Evolutionary conservation across 257 asterid genomes (phyloP).

Genomic region (Fraxinus pennsylvanica): DNA sequence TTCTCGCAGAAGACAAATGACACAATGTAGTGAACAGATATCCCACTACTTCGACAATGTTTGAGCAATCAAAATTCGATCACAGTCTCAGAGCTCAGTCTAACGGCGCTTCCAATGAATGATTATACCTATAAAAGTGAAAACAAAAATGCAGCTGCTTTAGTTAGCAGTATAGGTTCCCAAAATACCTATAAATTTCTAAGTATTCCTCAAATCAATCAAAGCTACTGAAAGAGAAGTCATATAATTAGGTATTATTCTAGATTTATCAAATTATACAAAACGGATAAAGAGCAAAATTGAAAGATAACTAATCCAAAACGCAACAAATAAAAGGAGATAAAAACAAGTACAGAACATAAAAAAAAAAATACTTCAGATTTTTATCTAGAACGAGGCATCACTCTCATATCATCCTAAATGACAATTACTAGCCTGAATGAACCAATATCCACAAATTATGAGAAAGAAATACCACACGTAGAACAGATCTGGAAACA

Average conservation of each 20-base stretch:
- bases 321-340: background rate
- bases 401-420: background rate
- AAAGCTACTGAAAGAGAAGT: background rate
- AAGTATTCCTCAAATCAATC: background rate
- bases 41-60: conserved; percentile 10
- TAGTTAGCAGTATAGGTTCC: background rate
- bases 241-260: background rate
- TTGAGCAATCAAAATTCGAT: background rate
- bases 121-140: conserved; percentile 34
- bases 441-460: conserved; percentile 1
- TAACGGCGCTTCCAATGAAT: conserved; percentile 17
- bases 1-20: conserved; percentile 27
- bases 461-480: conserved; percentile 19
- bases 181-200: background rate
- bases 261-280: background rate
- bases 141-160: conserved; percentile 11
- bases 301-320: background rate
- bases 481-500: conserved; percentile 46
- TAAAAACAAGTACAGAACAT: background rate
- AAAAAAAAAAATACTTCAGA: background rate
- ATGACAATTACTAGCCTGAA: background rate
- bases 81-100: conserved; percentile 23
- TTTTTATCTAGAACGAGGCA: background rate
- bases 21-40: conserved; percentile 10
- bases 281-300: background rate